Conservation (phyloP, 1,284 basidiomycete genomes). For the Lignosus rhinocerotis region DNA sequence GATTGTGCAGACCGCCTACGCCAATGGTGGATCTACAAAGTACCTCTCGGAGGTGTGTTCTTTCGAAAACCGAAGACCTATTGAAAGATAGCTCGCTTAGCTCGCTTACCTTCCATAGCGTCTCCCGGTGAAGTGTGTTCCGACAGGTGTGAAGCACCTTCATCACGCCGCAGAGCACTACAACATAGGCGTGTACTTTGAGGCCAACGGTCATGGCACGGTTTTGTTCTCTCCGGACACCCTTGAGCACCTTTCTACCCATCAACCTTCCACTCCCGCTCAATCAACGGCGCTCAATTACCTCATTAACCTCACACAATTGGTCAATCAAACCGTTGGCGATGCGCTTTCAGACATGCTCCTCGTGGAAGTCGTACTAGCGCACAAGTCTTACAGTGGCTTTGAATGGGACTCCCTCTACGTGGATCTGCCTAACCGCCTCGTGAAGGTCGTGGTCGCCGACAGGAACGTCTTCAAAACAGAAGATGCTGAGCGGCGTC, state of each 20-base stretch:
- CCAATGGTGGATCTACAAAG: slow-evolving; percentile 95
- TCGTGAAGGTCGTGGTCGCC: slow-evolving; percentile 93
- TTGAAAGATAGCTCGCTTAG: background rate
- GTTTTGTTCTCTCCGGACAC: slow-evolving; percentile 88
- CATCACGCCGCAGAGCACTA: slow-evolving; percentile 97
- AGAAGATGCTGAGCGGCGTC: slow-evolving; percentile 89
- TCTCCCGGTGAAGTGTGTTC: slow-evolving; percentile 92
- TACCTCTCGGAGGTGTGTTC: slow-evolving; percentile 77
- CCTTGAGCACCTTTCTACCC: slow-evolving; percentile 55
- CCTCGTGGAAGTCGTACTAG: slow-evolving; percentile 90
- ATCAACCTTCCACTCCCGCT: slow-evolving; percentile 78
- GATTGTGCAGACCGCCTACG: slow-evolving; percentile 98
- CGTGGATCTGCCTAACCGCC: slow-evolving; percentile 91
- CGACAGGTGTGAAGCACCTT: slow-evolving; percentile 97
- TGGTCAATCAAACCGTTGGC: slow-evolving; percentile 99
- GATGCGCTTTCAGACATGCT: slow-evolving; percentile 97
- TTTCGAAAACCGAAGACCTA: background rate
- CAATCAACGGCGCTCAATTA: slow-evolving; percentile 80
- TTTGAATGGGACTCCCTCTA: slow-evolving; percentile 94
- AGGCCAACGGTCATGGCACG: slow-evolving; percentile 99
- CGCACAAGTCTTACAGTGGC: slow-evolving; percentile 84
- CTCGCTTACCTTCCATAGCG: slow-evolving; percentile 46
- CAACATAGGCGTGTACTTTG: slow-evolving; percentile 97
- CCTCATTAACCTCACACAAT: slow-evolving; percentile 73
- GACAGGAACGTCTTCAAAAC: slow-evolving; percentile 89